phyloP scores from a whole-genome alignment of 148 eudicot genomes.

The Polygonum maritimum region DNA sequence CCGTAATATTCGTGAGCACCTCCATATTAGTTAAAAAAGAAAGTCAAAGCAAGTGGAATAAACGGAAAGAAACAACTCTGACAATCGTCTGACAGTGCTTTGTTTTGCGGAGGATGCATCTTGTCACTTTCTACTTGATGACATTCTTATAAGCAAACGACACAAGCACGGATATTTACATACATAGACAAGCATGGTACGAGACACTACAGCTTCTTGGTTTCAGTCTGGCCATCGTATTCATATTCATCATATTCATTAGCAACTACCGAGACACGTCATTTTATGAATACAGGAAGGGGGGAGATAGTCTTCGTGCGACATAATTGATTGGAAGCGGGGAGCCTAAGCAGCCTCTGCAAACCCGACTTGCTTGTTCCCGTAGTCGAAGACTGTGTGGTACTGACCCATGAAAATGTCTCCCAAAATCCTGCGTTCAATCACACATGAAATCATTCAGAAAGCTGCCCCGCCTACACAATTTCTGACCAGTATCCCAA shows the following conservation, averaged over 20 bases:
- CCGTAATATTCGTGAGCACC: too few species aligned
- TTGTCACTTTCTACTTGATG: background rate
- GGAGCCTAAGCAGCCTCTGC: conserved; percentile 62
- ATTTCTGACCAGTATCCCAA: background rate
- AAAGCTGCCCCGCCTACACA: background rate
- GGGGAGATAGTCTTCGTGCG: background rate
- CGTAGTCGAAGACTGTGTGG: conserved; percentile 68
- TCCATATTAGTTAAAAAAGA: too few species aligned
- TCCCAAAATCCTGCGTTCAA: conserved; percentile 61
- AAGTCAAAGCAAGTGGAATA: background rate
- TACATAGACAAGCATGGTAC: background rate
- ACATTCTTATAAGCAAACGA: background rate
- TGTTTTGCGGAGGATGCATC: background rate
- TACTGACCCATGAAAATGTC: conserved; percentile 69
- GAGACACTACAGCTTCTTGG: background rate
- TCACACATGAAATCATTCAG: background rate
- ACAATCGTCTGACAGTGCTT: background rate
- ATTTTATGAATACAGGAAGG: background rate
- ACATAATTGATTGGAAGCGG: background rate
- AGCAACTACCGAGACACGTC: background rate
- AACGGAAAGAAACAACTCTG: background rate
- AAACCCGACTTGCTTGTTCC: conserved; percentile 58
- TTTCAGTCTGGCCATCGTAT: background rate
- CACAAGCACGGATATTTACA: background rate
- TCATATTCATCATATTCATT: background rate